Base-by-base conservation (phyloP, 768 basidiomycete species). In the Pholiota microspora region DNA sequence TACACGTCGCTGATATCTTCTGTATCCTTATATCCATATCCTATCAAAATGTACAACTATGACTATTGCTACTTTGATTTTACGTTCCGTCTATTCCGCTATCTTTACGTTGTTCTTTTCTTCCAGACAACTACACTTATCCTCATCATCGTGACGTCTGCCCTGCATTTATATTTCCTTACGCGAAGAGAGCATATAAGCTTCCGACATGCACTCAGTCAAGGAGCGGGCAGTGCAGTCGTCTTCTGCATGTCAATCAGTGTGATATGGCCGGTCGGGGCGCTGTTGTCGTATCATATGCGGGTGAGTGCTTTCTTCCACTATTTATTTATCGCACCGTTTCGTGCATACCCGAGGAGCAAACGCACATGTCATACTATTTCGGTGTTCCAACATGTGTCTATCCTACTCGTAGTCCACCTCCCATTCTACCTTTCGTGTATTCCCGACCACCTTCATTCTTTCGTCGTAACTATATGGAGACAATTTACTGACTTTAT, bases 251-350 rank as follows among this genome's bases (percentile, higher is more conserved):
- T 96, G 49, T 81, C 88, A 2, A 74, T 91, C 18, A 59, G 83
- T 13, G 80, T 94, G 15, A 79, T 95, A 27, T 92, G 91, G 85
- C 93, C 94, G 4, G 85, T 97, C 1, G 76, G 74, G 3, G 89
- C 92, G 23, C 73, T 98, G 56, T 66, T 95, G 53, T 74, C 72
- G 10, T 98, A 96, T 72, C 94, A 98, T 74, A 70, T 92, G 68
- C 79, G 94, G 70, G 93, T 94, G 69, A 65, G 90, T 74, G 4
- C 21, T 53, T 38, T 32, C 24, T 27, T 40, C 9, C 15, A 49
- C 31, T 2, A 8, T 29, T 55, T 44, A 35, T 49, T 46, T 49
- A 27, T 49, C 12, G 49, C 15, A 16, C 16, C n/a, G 18, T 21
- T 36, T 23, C n/a, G n/a, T 29, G 7, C 27, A n/a, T 36, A 29